phyloP scores from a whole-genome alignment of 768 basidiomycete species.

The Roridomyces roridus region DNA sequence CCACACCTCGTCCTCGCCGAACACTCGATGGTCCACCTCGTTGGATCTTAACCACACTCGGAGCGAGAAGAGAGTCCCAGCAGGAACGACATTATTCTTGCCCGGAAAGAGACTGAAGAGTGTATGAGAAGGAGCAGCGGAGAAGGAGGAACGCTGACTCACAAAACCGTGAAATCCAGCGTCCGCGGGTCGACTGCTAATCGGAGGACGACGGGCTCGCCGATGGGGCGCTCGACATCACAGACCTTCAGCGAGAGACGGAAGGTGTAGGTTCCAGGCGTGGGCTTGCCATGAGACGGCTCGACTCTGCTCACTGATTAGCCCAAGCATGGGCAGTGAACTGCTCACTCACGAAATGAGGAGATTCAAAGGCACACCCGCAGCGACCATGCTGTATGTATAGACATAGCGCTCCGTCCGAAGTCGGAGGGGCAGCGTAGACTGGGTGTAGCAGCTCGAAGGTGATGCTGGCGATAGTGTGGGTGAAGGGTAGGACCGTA shows the following conservation, averaged over 20 bases:
- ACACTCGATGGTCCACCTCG: conserved; percentile 66
- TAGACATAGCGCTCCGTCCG: conserved; percentile 56
- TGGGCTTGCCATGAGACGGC: conserved; percentile 45
- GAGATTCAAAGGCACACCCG: conserved; percentile 52
- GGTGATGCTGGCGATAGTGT: conserved; percentile 8
- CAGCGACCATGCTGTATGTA: conserved; percentile 54
- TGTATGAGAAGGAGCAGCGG: background rate
- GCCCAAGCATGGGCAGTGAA: too few species aligned
- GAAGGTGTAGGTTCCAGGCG: conserved; percentile 56
- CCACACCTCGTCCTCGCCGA: conserved; percentile 70
- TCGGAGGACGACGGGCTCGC: conserved; percentile 51
- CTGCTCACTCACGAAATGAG: conserved; percentile 55
- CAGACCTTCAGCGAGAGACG: conserved; percentile 60
- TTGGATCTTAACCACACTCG: conserved; percentile 70
- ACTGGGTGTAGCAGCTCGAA: conserved; percentile 15
- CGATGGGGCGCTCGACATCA: conserved; percentile 59
- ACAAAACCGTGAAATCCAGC: conserved; percentile 72
- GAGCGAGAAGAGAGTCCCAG: conserved; percentile 59
- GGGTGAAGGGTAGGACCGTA: conserved; percentile 25
- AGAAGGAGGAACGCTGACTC: conserved; percentile 26
- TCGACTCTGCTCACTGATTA: conserved; percentile 54
- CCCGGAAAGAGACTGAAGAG: conserved; percentile 60
- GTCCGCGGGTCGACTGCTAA: conserved; percentile 58
- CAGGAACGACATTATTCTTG: conserved; percentile 54
- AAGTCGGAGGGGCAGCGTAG: conserved; percentile 30